Evolutionary conservation across 192 early-diverging fungal species (phyloP), one percentile per base, ranked within the genome.

Genomic region (Paraglomus brasilianum): DNA sequence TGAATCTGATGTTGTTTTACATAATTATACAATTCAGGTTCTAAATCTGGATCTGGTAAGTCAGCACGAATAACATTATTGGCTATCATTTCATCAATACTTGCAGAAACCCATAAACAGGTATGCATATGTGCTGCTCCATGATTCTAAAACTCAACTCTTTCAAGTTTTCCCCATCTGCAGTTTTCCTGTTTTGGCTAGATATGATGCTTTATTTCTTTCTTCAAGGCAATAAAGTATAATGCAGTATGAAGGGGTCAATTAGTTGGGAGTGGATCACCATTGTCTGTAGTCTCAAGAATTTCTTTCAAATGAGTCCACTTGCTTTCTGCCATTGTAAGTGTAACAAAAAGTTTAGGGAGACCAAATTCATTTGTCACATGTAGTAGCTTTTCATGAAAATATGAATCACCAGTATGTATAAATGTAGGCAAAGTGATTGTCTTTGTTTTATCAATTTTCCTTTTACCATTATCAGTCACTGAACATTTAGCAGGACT

Each of bases 301-400:
- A 61, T 41, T 17, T 61, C n/a, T 10, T 61, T 9, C 41, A 61
- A 44, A 6, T 60, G 15, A 14, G 5, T 60, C 57, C 22, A 60
- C 7, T 13, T 8, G 0, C 57, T 17, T 60, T 60, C 41, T 14
- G 58, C 40, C 14, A 60, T 60, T 11, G 15, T 22, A 14, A 60
- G 22, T 8, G 58, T 60, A 60, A 60, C 39, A 40, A 60, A 60
- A 42, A 43, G n/a, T 60, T 30, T 41, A 42, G 41, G n/a, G 8
- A 60, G 21, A 19, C 13, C 14, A 22, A 40, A 60, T 60, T 11
- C 24, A 19, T 5, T 11, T 2, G 43, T 60, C 58, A 60, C 10
- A 60, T 60, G 11, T 14, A 59, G 13, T 14, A 15, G 15, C 39
- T 59, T 59, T 59, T 41, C 5, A 22, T 59, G 39, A 59, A 59